Evolutionary conservation across 2,329 filamentous ascomycete genomes (phyloP).

Genomic region (Claviceps citrina): DNA sequence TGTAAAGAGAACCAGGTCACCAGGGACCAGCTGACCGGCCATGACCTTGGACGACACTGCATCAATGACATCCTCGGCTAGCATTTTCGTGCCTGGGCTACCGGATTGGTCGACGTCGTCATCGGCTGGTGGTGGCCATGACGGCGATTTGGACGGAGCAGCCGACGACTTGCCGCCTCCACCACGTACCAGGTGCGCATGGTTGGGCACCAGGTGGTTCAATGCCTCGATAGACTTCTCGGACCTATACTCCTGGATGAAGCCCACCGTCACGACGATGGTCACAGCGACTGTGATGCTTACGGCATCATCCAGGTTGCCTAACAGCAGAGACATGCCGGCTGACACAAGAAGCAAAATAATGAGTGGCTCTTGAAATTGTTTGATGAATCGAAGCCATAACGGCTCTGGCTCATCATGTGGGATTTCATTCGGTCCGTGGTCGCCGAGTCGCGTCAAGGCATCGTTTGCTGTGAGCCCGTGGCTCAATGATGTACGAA

Average conservation of each 20-base stretch:
- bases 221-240: conserved; percentile 94
- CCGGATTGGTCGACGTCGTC: conserved; percentile 29
- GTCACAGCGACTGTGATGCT: conserved; percentile 94
- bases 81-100: conserved; percentile 36
- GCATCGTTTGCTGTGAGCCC: conserved; percentile 74
- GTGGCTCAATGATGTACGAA: conserved; percentile 69
- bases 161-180: conserved; percentile 21
- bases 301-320: conserved; percentile 86
- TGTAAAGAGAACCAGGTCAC: conserved; percentile 84
- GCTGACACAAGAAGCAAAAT: conserved; percentile 82
- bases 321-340: conserved; percentile 73
- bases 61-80: conserved; percentile 49
- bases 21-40: conserved; percentile 74
- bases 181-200: conserved; percentile 79
- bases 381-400: conserved; percentile 88
- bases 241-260: conserved; percentile 92
- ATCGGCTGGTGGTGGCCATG: conserved; percentile 33
- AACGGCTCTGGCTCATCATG: conserved; percentile 86
- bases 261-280: conserved; percentile 91
- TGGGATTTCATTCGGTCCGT: conserved; percentile 87
- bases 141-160: conserved; percentile 19
- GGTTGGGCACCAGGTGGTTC: conserved; percentile 85
- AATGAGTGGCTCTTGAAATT: conserved; percentile 93
- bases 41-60: conserved; percentile 70
- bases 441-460: conserved; percentile 57